phyloP scores from a whole-genome alignment of 1,284 basidiomycete genomes.

The Laetiporus sulphureus region DNA sequence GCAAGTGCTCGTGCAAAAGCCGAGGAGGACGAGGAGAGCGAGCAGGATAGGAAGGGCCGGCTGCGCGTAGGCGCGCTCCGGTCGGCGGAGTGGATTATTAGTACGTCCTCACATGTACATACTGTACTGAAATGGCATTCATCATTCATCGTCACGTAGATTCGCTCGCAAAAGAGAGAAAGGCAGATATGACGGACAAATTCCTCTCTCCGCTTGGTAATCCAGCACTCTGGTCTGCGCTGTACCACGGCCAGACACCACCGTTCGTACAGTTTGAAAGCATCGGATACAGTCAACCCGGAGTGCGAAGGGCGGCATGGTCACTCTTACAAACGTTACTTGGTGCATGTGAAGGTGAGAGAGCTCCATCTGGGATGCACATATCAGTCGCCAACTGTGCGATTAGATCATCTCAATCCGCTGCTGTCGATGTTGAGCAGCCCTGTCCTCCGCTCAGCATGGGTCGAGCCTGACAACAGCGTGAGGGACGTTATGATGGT shows the following conservation, averaged over 20 bases:
- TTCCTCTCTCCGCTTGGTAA: conserved; percentile 40
- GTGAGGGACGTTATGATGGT: conserved; percentile 68
- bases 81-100: conserved; percentile 57
- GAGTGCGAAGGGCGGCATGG: conserved; percentile 67
- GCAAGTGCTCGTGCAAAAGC: conserved; percentile 29
- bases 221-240: conserved; percentile 51
- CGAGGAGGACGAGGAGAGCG: conserved; percentile 59
- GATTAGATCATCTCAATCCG: no score
- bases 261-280: conserved; percentile 38
- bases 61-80: conserved; percentile 70
- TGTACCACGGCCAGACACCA: conserved; percentile 38
- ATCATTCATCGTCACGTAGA: no score
- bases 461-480: conserved; percentile 64
- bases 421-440: conserved; percentile 44
- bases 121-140: no score
- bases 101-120: conserved; percentile 32
- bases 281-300: conserved; percentile 59
- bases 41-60: conserved; percentile 63
- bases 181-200: conserved; percentile 17
- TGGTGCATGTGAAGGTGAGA: conserved; percentile 36
- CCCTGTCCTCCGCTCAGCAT: conserved; percentile 66
- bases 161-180: conserved; percentile 5
- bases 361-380: background rate
- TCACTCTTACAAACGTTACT: conserved; percentile 37
- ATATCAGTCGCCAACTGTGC: no score